Percentiles rank a stretch among this genome's conserved stretches.
Conservation (phyloP, 2,329 filamentous ascomycete genomes). For the Colletotrichum filicis region DNA sequence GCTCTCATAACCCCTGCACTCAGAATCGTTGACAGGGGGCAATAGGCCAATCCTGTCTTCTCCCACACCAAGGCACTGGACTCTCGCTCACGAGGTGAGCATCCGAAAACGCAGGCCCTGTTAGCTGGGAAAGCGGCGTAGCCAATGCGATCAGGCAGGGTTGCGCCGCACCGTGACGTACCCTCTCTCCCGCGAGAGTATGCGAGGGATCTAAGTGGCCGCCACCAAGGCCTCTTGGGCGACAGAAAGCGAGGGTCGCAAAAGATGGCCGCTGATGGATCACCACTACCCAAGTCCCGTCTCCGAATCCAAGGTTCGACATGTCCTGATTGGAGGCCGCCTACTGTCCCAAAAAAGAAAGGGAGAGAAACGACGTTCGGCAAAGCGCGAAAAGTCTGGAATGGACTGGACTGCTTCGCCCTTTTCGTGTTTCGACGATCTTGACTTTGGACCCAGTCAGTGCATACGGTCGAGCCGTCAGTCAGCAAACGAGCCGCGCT, state of each 20-base stretch:
- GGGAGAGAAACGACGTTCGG: slow-evolving; percentile 14
- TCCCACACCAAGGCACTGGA: neutral
- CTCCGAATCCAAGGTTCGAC: slow-evolving; percentile 31
- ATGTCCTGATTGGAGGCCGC: slow-evolving; percentile 36
- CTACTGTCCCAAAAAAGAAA: slow-evolving; percentile 16
- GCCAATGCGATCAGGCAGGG: slow-evolving; percentile 32
- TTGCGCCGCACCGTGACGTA: slow-evolving; percentile 35
- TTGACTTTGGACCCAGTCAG: slow-evolving; percentile 19
- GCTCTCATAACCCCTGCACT: neutral
- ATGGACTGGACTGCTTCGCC: slow-evolving; percentile 5
- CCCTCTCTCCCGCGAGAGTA: slow-evolving; percentile 18
- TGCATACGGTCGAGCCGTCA: slow-evolving; percentile 19
- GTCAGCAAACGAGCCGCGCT: slow-evolving; percentile 10
- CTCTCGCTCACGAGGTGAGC: slow-evolving; percentile 3
- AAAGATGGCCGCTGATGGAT: slow-evolving; percentile 11
- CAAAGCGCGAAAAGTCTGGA: slow-evolving; percentile 9
- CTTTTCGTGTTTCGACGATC: slow-evolving; percentile 15
- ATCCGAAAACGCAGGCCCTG: slow-evolving; percentile 3
- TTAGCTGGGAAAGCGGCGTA: neutral
- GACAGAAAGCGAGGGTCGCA: slow-evolving; percentile 16
- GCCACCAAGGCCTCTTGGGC: slow-evolving; percentile 25
- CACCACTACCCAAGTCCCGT: slow-evolving; percentile 15
- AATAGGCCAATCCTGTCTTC: neutral
- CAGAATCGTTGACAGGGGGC: slow-evolving; percentile 12
- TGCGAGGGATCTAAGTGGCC: slow-evolving; percentile 32